Evolutionary conservation across 768 basidiomycete genomes (phyloP), one percentile per base, ranked within the genome.

Genomic region (Naganishia vishniacii): DNA sequence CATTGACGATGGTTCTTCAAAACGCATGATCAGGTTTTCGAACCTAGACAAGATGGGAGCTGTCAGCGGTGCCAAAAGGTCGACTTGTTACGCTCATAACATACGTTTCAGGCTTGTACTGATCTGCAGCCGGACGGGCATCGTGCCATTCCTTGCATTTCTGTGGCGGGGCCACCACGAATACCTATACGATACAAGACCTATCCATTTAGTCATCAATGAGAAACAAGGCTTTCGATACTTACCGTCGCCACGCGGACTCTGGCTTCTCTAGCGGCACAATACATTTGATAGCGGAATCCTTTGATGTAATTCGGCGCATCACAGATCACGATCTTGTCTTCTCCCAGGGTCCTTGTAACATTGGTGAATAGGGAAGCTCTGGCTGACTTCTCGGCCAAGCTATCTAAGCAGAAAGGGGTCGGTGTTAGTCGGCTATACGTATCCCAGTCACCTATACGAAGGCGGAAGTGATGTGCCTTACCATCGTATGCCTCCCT

Each of bases 231-330:
- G 23, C 28, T 8, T 23, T 28, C 34, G 34, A 18, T 70, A 80
- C 84, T 70, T 69, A 95, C 93, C 48, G 95, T 97, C 76, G 88
- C 91, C 4, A 88, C 84, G 34, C 93, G 81, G 28, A 91, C 81
- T 69, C 87, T 88, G 68, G 86, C 82, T 73, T 99, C 95, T 58
- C 91, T 81, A 4, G 92, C 93, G 0, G 90, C 89, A 73, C 94
- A 97, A 74, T 97, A 95, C 80, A 99, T 86, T 76, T 99, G 95
- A 77, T 99, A 99, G 31, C 95, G 85, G 74, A 91, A 95, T 12
- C 94, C 94, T 75, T 99, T 98, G 82, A 98, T 98, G 78, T 99
- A 97, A 73, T 98, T 98, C 69, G 88, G 82, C 15, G 86, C 84
- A 73, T 99, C 95, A 66, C 92, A 82, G 69, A 99, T 88, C 64